Percentiles rank a stretch among this genome's conserved stretches.
phyloP scores from a whole-genome alignment of 306 rosid species.

The Ormosia semicastrata region DNA sequence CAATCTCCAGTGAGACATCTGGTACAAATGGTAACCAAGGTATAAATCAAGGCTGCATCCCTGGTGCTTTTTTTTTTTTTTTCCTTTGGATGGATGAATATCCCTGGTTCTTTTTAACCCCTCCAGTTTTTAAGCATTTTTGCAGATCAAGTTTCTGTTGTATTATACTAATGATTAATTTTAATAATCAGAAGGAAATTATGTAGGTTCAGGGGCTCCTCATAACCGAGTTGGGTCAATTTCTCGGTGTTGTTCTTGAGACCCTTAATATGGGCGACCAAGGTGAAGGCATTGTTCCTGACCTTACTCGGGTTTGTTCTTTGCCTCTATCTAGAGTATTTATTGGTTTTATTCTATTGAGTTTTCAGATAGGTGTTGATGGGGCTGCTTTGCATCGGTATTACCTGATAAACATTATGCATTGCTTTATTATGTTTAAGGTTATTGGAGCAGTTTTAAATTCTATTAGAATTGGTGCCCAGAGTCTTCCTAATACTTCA shows the following conservation, averaged over 20 bases:
- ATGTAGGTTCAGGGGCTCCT: constrained; percentile 55
- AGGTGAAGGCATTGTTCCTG: constrained; percentile 81
- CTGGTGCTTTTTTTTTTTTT: neutral
- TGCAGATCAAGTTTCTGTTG: neutral
- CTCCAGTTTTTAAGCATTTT: neutral
- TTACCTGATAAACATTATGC: constrained; percentile 1
- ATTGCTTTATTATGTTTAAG: constrained; percentile 41
- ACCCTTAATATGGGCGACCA: constrained; percentile 92
- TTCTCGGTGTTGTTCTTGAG: constrained; percentile 96
- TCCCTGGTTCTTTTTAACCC: neutral
- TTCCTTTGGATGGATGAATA: too few relatives aligned
- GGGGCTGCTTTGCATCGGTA: neutral
- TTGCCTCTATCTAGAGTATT: constrained; percentile 2
- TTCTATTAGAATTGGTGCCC: constrained; percentile 81
- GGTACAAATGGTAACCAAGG: constrained; percentile 48
- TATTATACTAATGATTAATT: constrained; percentile 11
- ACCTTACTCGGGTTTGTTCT: constrained; percentile 71
- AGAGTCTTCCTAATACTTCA: constrained; percentile 43
- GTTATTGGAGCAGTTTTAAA: constrained; percentile 92
- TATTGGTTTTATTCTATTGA: neutral
- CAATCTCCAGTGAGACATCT: constrained; percentile 54
- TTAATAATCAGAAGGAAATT: constrained; percentile 53
- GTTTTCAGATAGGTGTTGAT: neutral
- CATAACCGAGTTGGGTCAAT: constrained; percentile 81
- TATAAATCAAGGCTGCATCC: constrained; percentile 24